These are phyloP conservation scores for Hordeum vulgare DNA, from an alignment of 176 grass and related monocot species.

Conservation along the genomic window MorexV3_pseudomolecules_assembly NC_058518.1:432475229-432475728, in stretches of 20 bases:
- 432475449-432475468: slow-evolving; percentile 28
- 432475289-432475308: slow-evolving; percentile 27
- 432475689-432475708: background rate
- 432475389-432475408: background rate
- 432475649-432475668: slow-evolving; percentile 36
- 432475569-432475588: slow-evolving; percentile 34
- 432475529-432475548: slow-evolving; percentile 15
- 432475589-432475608: slow-evolving; percentile 27
- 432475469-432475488: slow-evolving; percentile 7
- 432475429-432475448: background rate
- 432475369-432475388: slow-evolving; percentile 11
- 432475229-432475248: slow-evolving; percentile 27
- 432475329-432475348: slow-evolving; percentile 32
- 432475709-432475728: background rate
- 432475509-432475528: slow-evolving; percentile 1
- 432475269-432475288: slow-evolving; percentile 22
- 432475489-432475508: slow-evolving; percentile 28
- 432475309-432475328: slow-evolving; percentile 25
- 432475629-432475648: slow-evolving; percentile 22
- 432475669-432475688: slow-evolving; percentile 21
- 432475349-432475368: slow-evolving; percentile 31
- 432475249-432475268: slow-evolving; percentile 27
- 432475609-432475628: slow-evolving; percentile 36
- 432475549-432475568: slow-evolving; percentile 47
- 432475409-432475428: background rate